Conservation (phyloP, 371 early-diverging fungal species). For the Mucor circinelloides region DNA sequence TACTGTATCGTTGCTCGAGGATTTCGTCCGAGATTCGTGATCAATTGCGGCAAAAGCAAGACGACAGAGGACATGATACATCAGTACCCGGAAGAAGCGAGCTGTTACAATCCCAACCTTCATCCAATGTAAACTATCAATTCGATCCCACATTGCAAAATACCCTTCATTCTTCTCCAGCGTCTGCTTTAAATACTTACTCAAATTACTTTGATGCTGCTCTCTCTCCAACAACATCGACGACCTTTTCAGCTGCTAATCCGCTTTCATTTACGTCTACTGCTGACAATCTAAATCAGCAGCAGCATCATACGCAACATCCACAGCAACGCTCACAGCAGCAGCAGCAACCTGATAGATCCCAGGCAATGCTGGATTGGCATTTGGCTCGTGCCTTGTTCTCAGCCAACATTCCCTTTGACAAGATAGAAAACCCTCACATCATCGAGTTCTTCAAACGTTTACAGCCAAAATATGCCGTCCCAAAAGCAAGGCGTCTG, state of each 20-base stretch:
- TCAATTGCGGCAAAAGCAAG: conserved; percentile 31
- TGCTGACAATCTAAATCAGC: background rate
- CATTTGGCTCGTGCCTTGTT: conserved; percentile 44
- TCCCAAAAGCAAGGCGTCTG: conserved; percentile 28
- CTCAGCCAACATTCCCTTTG: conserved; percentile 35
- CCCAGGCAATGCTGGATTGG: conserved; percentile 31
- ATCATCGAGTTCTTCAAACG: conserved; percentile 34
- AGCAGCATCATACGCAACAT: background rate
- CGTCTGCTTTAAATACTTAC: background rate
- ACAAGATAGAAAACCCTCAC: conserved; percentile 34
- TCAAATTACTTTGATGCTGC: conserved; percentile 5
- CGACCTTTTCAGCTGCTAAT: background rate
- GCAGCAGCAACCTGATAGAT: background rate
- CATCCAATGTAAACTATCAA: background rate
- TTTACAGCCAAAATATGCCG: conserved; percentile 36
- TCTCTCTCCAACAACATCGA: background rate
- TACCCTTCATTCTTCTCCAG: conserved; percentile 5
- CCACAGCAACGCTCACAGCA: background rate
- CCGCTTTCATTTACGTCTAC: background rate
- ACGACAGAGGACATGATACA: conserved; percentile 1
- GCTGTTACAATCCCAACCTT: background rate
- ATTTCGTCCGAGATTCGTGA: conserved; percentile 27
- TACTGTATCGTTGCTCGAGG: conserved; percentile 31
- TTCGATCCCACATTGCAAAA: conserved; percentile 9
- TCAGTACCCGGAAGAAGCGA: background rate